These are phyloP conservation scores for Parafenestella ontariensis DNA, from an alignment of 2,329 filamentous ascomycete species.

Conservation along the genomic window DNA sequence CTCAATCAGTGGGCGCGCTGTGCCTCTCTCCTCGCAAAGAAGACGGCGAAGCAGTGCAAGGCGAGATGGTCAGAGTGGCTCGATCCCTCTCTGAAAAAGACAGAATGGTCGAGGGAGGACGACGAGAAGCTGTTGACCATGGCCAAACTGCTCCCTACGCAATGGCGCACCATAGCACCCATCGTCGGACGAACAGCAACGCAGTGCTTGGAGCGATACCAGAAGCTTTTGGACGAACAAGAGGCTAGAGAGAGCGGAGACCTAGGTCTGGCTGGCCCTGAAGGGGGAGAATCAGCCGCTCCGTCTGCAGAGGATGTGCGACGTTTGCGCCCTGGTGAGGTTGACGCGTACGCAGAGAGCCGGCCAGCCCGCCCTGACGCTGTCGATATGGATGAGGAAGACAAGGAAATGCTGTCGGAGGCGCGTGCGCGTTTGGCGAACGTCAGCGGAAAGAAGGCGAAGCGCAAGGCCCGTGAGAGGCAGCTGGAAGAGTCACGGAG, in stretches of 20 bases:
- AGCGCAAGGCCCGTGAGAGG: constrained; percentile 93
- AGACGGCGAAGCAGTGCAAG: constrained; percentile 99
- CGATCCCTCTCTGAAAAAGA: constrained; percentile 96
- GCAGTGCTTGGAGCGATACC: constrained; percentile 95
- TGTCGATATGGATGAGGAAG: constrained; percentile 97
- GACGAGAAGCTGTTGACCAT: constrained; percentile 96
- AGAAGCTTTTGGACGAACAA: constrained; percentile 94
- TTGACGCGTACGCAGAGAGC: constrained; percentile 96
- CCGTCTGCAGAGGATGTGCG: constrained; percentile 93
- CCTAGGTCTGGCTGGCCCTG: constrained; percentile 82
- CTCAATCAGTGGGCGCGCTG: constrained; percentile 91
- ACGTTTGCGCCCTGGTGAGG: constrained; percentile 85
- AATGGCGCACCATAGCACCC: constrained; percentile 98
- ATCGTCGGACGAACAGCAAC: constrained; percentile 96
- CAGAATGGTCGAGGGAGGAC: constrained; percentile 98
- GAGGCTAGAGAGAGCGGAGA: constrained; percentile 85
- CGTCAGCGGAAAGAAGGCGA: constrained; percentile 98
- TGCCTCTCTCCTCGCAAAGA: constrained; percentile 93
- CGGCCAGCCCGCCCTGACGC: constrained; percentile 96
- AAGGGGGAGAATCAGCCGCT: constrained; percentile 84
- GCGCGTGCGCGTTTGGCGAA: constrained; percentile 95
- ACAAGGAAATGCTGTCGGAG: constrained; percentile 99
- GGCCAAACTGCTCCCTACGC: constrained; percentile 97
- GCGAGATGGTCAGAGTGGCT: constrained; percentile 98
- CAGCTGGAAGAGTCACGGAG: constrained; percentile 94